Conservation (phyloP, 1,284 basidiomycete genomes). For the Neotropicomus parvogracilis region DNA sequence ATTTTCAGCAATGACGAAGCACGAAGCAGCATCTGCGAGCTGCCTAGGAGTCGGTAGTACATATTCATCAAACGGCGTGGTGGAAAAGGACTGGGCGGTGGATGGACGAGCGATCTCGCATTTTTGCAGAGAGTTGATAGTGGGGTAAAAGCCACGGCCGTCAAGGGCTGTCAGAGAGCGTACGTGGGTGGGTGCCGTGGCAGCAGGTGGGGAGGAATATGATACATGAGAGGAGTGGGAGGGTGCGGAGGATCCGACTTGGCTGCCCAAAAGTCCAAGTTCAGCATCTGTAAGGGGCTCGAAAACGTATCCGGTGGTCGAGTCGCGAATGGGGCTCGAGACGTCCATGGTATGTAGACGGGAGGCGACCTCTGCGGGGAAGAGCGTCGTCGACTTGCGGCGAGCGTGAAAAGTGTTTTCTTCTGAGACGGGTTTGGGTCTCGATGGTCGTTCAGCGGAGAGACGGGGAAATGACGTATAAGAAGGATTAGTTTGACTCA, state of each 20-base stretch:
- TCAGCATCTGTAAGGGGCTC: constrained; percentile 32
- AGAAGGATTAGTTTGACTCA: constrained; percentile 27
- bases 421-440: constrained; percentile 27
- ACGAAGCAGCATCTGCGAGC: constrained; percentile 58
- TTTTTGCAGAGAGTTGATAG: background rate
- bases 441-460: constrained; percentile 26
- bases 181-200: constrained; percentile 14
- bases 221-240: constrained; percentile 21
- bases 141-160: constrained; percentile 9
- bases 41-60: constrained; percentile 44
- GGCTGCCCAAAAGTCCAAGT: constrained; percentile 14
- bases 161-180: constrained; percentile 29
- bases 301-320: constrained; percentile 25
- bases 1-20: constrained; percentile 63
- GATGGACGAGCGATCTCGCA: constrained; percentile 14
- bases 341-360: constrained; percentile 33
- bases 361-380: constrained; percentile 29
- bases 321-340: constrained; percentile 24
- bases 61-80: constrained; percentile 29
- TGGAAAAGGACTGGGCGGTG: constrained; percentile 14
- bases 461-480: constrained; percentile 28
- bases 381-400: constrained; percentile 34
- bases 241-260: constrained; percentile 10
- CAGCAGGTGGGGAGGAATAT: constrained; percentile 8
- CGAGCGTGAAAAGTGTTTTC: constrained; percentile 36